Conservation (phyloP, 495 filamentous ascomycete genomes). For the Aspergillus saccharolyticus region DNA sequence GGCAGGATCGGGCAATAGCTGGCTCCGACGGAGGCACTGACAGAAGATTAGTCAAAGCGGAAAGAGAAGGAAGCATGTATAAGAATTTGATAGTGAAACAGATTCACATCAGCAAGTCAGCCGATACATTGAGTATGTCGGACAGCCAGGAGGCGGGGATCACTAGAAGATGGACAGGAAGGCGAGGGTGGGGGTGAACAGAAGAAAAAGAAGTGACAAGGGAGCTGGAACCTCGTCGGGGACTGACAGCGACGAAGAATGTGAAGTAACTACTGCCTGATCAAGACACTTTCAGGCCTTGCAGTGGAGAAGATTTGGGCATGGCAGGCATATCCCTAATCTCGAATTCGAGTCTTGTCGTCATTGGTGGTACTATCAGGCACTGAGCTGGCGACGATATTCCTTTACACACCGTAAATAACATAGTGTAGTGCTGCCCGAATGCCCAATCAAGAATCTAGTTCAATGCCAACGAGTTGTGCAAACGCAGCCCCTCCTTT, state of each 20-base stretch:
- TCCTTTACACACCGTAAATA: not conserved
- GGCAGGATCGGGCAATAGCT: not conserved
- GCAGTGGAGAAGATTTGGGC: constrained; percentile 11
- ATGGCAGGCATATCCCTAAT: constrained; percentile 3
- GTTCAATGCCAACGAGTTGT: not conserved
- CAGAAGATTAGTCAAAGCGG: not conserved
- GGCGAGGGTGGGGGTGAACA: not conserved
- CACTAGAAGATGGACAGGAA: not conserved
- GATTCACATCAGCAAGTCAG: not conserved
- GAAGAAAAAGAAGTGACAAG: constrained; percentile 4
- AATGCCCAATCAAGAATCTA: constrained; percentile 23
- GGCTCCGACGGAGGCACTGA: not conserved
- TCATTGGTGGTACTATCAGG: constrained; percentile 4
- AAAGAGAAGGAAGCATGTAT: not conserved
- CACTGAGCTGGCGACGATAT: constrained; percentile 9
- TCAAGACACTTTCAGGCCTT: constrained; percentile 10
- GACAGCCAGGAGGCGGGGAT: not conserved
- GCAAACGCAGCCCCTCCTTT: not conserved
- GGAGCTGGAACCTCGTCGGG: not conserved
- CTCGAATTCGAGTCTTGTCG: not conserved
- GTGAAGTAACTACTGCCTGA: constrained; percentile 8
- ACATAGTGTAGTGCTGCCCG: constrained; percentile 18
- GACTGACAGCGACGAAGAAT: not conserved
- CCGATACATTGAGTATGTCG: not conserved
- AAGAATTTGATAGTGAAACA: not conserved